A percentile compares a stretch with the other conserved stretches of the same genome.
Evolutionary conservation across 768 basidiomycete genomes (phyloP).

Genomic region (Suillus clintonianus): DNA sequence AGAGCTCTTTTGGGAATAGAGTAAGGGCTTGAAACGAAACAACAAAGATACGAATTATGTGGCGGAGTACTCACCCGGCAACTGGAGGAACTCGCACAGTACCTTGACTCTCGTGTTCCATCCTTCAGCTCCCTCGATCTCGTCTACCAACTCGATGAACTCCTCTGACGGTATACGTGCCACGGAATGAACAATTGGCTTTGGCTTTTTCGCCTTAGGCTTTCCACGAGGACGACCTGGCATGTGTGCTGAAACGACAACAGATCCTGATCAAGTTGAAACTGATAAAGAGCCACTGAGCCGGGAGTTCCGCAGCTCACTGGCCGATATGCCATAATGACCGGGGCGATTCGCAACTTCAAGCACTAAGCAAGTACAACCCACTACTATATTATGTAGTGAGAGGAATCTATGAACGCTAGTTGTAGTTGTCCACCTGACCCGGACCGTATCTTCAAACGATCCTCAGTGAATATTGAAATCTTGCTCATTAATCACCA

Average conservation of each 20-base stretch:
- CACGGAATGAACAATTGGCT: slow-evolving; percentile 4
- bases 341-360: background rate
- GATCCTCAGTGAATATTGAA: background rate
- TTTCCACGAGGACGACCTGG: slow-evolving; percentile 30
- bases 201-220: slow-evolving; percentile 20
- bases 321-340: no score
- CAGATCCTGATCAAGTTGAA: background rate
- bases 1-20: slow-evolving; percentile 45
- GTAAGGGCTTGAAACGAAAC: background rate
- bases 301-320: background rate
- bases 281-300: background rate
- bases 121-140: slow-evolving; percentile 48
- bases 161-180: slow-evolving; percentile 1
- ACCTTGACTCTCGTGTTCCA: slow-evolving; percentile 50
- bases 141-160: slow-evolving; percentile 25
- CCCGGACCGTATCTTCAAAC: background rate
- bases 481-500: background rate
- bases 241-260: slow-evolving; percentile 13
- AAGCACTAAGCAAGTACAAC: background rate
- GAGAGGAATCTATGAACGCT: background rate
- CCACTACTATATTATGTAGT: background rate
- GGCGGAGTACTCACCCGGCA: slow-evolving; percentile 53
- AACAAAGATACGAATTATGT: background rate
- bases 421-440: background rate
- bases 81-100: slow-evolving; percentile 50